phyloP scores from a whole-genome alignment of 352 stramenopile species.

The Phytophthora pluvialis region DNA sequence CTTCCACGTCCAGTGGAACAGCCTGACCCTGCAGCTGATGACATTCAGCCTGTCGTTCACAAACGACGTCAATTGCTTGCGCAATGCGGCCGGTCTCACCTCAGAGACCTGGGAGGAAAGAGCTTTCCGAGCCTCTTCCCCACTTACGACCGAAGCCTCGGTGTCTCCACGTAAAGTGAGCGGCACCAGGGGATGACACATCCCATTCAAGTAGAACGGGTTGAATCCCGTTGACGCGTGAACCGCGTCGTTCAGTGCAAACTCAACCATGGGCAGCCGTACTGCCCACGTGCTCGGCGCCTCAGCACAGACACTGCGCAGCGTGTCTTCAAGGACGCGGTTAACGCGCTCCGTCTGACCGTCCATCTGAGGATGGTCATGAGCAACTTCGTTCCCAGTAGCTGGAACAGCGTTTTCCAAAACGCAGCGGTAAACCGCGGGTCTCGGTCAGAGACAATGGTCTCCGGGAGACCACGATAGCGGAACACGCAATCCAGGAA shows the following conservation, averaged over 20 bases:
- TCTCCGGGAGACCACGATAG: constrained; percentile 23
- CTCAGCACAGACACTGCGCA: constrained; percentile 25
- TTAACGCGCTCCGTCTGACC: constrained; percentile 34
- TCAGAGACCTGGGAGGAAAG: too few species aligned
- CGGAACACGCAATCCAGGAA: constrained; percentile 39
- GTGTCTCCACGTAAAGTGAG: too few species aligned
- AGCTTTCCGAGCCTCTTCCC: too few species aligned
- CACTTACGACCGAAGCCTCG: too few species aligned
- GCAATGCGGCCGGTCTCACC: too few species aligned
- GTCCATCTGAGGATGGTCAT: constrained; percentile 36
- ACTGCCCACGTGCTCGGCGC: background rate
- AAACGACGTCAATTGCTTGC: too few species aligned
- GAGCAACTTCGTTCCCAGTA: constrained; percentile 14
- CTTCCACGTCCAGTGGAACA: too few species aligned
- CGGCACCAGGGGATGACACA: constrained; percentile 3
- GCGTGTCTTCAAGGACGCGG: constrained; percentile 30
- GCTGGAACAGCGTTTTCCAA: constrained; percentile 19
- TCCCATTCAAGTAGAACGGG: constrained; percentile 11
- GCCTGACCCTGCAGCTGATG: too few species aligned
- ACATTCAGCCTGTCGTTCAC: too few species aligned
- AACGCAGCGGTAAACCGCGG: constrained; percentile 16
- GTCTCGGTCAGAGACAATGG: constrained; percentile 16
- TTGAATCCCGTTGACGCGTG: constrained; percentile 27
- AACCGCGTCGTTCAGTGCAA: constrained; percentile 23
- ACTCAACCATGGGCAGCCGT: constrained; percentile 29